Evolutionary conservation across 2,329 filamentous ascomycete species (phyloP), one percentile per base, ranked within the genome.

Genomic region (Gaeumannomyces sp.): DNA sequence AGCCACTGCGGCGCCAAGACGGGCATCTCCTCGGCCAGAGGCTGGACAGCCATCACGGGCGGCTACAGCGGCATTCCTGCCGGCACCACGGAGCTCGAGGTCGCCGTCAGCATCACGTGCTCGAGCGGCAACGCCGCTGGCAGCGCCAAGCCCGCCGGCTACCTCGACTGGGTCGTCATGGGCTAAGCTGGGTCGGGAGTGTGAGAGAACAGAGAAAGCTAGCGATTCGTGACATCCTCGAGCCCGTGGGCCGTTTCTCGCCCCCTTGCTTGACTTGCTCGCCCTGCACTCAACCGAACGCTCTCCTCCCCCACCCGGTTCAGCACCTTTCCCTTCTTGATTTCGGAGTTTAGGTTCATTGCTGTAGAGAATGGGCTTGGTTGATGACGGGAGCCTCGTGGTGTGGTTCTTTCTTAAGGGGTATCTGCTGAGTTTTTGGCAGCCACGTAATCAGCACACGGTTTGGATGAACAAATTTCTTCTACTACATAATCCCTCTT

Each of bases 1-100:
- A 38, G 5, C 35, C 76, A 75, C n/a, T 28, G 29, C 27, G 13
- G 5, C 10, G 1, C 10, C 25, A 14, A 29, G 19, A 28, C 22
- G 10, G 29, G 29, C 57, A 27, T 31, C n/a, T 6, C 22, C 4
- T 11, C 33, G 8, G 25, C 22, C 29, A n/a, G 8, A 6, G 45
- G 45, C 45, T 53, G 45, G 45, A 53, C 45, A 1, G 5, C 22
- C 45, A 7, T 53, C 45, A n/a, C 45, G 1, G 45, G 6, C 3
- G 22, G 45, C 35, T 38, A 14, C 45, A 53, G 19, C 45, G 22
- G 7, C 45, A n/a, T 53, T 2, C 35, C 35, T 4, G 45, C 45
- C 19, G 45, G 45, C 22, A 22, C 22, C 19, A 11, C 45, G 22
- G 19, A 53, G 19, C 19, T n/a, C 45, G 19, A 22, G 4, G 8